phyloP scores from a whole-genome alignment of 2,329 filamentous ascomycete species.

The Fusarium palustre region DNA sequence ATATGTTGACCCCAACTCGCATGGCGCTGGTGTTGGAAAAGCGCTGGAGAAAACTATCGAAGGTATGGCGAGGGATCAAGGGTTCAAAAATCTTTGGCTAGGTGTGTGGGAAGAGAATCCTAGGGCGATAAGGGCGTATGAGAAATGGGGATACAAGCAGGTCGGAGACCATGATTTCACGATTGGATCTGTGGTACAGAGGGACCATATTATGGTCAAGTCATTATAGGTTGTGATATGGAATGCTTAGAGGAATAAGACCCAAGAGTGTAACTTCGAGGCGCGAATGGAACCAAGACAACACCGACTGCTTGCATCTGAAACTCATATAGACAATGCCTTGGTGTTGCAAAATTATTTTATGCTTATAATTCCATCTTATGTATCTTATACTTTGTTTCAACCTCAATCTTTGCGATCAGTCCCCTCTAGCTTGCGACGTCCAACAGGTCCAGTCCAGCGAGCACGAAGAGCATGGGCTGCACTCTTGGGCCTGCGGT shows the following conservation, averaged over 20 bases:
- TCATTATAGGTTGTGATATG: slow-evolving; percentile 1
- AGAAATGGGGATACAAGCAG: slow-evolving; percentile 54
- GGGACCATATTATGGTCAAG: slow-evolving; percentile 58
- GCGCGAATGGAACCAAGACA: too few species aligned
- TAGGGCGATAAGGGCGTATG: slow-evolving; percentile 55
- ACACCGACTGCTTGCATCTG: too few species aligned
- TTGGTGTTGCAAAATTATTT: too few species aligned
- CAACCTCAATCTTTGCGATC: background rate
- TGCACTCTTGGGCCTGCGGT: background rate
- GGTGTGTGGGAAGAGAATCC: slow-evolving; percentile 62
- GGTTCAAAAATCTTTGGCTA: slow-evolving; percentile 57
- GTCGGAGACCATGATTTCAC: slow-evolving; percentile 58
- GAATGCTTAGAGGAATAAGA: background rate
- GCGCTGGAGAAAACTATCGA: slow-evolving; percentile 49
- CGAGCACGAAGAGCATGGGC: background rate
- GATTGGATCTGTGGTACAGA: slow-evolving; percentile 56
- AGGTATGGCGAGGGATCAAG: slow-evolving; percentile 51
- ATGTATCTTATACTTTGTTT: background rate
- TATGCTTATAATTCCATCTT: background rate
- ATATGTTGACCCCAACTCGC: slow-evolving; percentile 53
- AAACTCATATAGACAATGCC: too few species aligned
- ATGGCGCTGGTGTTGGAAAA: slow-evolving; percentile 56
- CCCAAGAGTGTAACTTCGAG: too few species aligned
- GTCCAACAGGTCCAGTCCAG: background rate
- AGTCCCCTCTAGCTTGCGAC: background rate